These are phyloP conservation scores for Alternaria dauci DNA, from an alignment of 2,329 filamentous ascomycete species.

Conservation along the genomic window DNA sequence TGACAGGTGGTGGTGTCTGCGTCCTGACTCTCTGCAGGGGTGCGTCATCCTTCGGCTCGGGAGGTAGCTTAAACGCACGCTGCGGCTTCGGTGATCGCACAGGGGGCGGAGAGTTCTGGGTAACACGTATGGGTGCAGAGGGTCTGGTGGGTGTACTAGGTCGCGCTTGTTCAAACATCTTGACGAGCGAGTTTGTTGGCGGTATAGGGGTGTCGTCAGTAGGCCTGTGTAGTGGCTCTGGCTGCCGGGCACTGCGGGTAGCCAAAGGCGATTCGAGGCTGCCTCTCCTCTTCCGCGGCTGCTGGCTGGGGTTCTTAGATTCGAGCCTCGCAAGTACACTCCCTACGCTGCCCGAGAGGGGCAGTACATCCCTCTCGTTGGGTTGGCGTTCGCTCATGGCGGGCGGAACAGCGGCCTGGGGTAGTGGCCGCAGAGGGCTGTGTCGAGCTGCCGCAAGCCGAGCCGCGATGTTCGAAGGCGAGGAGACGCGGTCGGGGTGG, in stretches of 20 bases:
- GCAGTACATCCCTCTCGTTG: slow-evolving; percentile 41
- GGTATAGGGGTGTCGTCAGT: slow-evolving; percentile 67
- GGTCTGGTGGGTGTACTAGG: slow-evolving; percentile 29
- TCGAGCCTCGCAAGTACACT: slow-evolving; percentile 44
- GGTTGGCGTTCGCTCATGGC: slow-evolving; percentile 33
- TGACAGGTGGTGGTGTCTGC: slow-evolving; percentile 37
- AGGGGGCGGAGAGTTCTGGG: slow-evolving; percentile 41
- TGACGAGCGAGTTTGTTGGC: slow-evolving; percentile 70
- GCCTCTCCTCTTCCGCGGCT: slow-evolving; percentile 25
- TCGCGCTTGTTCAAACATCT: slow-evolving; percentile 69
- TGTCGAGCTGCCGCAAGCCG: slow-evolving; percentile 69
- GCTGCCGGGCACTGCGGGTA: slow-evolving; percentile 16
- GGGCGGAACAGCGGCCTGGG: slow-evolving; percentile 21
- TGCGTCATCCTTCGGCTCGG: slow-evolving; percentile 33
- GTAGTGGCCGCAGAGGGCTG: slow-evolving; percentile 53
- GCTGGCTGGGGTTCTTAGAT: slow-evolving; percentile 26
- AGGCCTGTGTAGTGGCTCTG: slow-evolving; percentile 34
- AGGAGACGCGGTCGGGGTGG: slow-evolving; percentile 52
- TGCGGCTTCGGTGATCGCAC: slow-evolving; percentile 55
- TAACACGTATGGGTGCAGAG: slow-evolving; percentile 26
- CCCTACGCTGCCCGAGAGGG: slow-evolving; percentile 46
- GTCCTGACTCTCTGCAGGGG: slow-evolving; percentile 31
- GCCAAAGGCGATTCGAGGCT: slow-evolving; percentile 27
- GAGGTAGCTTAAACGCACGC: slow-evolving; percentile 40
- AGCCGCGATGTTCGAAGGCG: slow-evolving; percentile 69